Evolutionary conservation across 2,329 filamentous ascomycete genomes (phyloP).

Genomic region (Drechslera avenae): DNA sequence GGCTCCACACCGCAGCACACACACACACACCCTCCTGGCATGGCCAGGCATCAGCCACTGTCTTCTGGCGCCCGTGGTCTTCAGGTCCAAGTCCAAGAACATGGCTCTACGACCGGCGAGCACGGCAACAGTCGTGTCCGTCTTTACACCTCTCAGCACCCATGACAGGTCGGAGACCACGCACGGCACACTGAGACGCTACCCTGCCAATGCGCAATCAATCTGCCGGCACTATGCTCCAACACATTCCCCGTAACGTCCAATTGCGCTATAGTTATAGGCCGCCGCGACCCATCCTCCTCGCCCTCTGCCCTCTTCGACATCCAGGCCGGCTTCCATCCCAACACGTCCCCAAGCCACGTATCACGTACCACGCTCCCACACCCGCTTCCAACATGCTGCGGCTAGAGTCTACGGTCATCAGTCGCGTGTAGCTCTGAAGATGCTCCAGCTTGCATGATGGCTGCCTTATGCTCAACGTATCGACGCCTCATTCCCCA

Average conservation of each 20-base stretch:
- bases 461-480: slow-evolving; percentile 55
- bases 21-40: background rate
- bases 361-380: slow-evolving; percentile 47
- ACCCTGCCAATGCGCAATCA: slow-evolving; percentile 21
- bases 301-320: slow-evolving; percentile 58
- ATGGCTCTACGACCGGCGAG: slow-evolving; percentile 9
- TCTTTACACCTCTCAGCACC: slow-evolving; percentile 6
- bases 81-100: slow-evolving; percentile 1
- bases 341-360: slow-evolving; percentile 55
- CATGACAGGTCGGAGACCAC: slow-evolving; percentile 30
- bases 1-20: slow-evolving; percentile 1
- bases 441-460: slow-evolving; percentile 39
- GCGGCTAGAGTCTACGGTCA: slow-evolving; percentile 40
- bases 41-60: slow-evolving; percentile 11
- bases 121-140: slow-evolving; percentile 9
- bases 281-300: slow-evolving; percentile 52
- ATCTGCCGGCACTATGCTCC: slow-evolving; percentile 32
- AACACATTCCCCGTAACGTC: slow-evolving; percentile 28
- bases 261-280: slow-evolving; percentile 31
- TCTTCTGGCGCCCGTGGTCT: slow-evolving; percentile 7
- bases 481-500: slow-evolving; percentile 50
- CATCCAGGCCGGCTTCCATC: slow-evolving; percentile 53
- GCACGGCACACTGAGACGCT: slow-evolving; percentile 17
- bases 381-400: slow-evolving; percentile 41
- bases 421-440: slow-evolving; percentile 41